Conservation (phyloP, 176 grass and related monocot species). For the Hyparrhenia diplandra region DNA sequence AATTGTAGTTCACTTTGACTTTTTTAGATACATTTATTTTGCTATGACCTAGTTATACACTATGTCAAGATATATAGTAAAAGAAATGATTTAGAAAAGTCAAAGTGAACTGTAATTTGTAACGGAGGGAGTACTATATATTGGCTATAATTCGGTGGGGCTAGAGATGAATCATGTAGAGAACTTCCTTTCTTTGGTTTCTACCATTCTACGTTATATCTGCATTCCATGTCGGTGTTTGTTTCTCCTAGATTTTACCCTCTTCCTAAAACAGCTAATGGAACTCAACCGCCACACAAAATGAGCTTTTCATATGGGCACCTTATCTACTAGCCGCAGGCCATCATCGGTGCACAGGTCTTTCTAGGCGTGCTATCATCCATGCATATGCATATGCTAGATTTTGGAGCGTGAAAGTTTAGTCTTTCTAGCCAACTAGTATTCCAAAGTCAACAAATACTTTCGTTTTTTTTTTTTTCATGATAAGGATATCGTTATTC, state of each 20-base stretch:
- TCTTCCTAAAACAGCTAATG: not conserved
- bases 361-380: not conserved
- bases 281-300: not conserved
- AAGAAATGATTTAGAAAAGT: too few relatives aligned
- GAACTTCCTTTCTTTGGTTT: too few relatives aligned
- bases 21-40: too few relatives aligned
- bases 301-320: not conserved
- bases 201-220: not conserved
- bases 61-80: too few relatives aligned
- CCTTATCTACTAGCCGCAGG: not conserved
- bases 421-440: not conserved
- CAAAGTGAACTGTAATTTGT: too few relatives aligned
- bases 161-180: too few relatives aligned
- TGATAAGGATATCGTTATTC: constrained; percentile 16
- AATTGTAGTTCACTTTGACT: too few relatives aligned
- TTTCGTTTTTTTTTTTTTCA: not conserved
- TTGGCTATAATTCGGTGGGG: too few relatives aligned
- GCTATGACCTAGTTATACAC: too few relatives aligned
- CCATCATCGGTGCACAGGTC: too few relatives aligned
- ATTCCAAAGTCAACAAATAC: not conserved
- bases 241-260: not conserved
- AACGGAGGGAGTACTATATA: too few relatives aligned
- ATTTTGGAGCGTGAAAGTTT: not conserved
- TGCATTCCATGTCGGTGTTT: not conserved
- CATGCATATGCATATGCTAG: not conserved